These are phyloP conservation scores for Cercospora sesami DNA, from an alignment of 2,329 filamentous ascomycete genomes.

Conservation along the genomic window DNA sequence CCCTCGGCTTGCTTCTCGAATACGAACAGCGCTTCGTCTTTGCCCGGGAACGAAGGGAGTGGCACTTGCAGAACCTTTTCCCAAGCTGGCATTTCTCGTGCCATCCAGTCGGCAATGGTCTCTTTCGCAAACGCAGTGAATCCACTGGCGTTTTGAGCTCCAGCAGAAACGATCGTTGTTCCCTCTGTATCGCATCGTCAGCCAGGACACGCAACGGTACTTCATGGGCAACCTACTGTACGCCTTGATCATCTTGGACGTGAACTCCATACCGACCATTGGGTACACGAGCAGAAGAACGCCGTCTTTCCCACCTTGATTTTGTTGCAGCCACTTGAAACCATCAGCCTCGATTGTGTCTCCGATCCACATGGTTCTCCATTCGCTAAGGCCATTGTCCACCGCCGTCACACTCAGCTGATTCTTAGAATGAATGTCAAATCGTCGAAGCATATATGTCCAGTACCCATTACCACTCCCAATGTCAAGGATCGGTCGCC, in stretches of 20 bases:
- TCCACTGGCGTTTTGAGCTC: conserved; percentile 72
- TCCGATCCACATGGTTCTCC: conserved; percentile 67
- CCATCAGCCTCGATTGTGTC: conserved; percentile 67
- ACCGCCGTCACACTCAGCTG: conserved; percentile 55
- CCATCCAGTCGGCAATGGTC: conserved; percentile 68
- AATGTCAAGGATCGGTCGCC: conserved; percentile 61
- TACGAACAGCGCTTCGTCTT: conserved; percentile 73
- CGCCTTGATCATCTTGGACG: conserved; percentile 59
- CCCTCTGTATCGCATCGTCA: conserved; percentile 40
- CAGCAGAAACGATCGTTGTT: conserved; percentile 67
- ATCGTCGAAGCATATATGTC: conserved; percentile 66
- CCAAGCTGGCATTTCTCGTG: conserved; percentile 57
- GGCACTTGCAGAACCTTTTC: conserved; percentile 63
- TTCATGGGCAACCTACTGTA: conserved; percentile 46
- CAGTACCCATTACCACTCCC: conserved; percentile 75
- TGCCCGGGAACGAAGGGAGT: conserved; percentile 72
- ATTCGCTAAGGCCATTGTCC: conserved; percentile 67
- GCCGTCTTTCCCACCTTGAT: conserved; percentile 54
- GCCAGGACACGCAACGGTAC: background rate
- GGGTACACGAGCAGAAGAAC: conserved; percentile 73
- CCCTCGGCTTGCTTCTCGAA: conserved; percentile 46
- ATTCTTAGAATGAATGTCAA: conserved; percentile 48
- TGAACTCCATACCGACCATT: conserved; percentile 67
- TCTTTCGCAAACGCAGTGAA: conserved; percentile 68
- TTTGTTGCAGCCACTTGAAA: conserved; percentile 55